A percentile compares a stretch with the other conserved stretches of the same genome.
Evolutionary conservation across 306 rosid species (phyloP).

Genomic region (Lotus japonicus): DNA sequence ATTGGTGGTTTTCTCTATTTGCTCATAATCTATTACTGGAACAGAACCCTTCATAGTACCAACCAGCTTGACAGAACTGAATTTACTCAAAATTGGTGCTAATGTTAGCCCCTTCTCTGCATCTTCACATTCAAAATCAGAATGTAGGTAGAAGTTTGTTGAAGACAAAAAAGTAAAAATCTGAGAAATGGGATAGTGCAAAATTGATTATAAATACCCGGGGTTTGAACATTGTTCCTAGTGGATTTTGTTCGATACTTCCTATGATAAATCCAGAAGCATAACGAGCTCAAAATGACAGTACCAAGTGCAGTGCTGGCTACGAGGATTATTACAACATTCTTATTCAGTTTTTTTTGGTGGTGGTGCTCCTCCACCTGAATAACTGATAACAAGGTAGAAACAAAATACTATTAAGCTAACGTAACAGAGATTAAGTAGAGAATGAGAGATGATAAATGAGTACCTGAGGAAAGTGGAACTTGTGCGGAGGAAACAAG

Average conservation of each 20-base stretch:
- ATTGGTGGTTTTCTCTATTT: constrained; percentile 58
- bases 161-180: background rate
- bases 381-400: background rate
- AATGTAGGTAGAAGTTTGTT: background rate
- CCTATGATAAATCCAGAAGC: constrained; percentile 49
- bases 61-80: constrained; percentile 44
- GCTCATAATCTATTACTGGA: constrained; percentile 60
- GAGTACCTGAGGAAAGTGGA: constrained; percentile 25
- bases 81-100: constrained; percentile 48
- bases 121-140: constrained; percentile 37
- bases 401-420: background rate
- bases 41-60: constrained; percentile 59
- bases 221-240: constrained; percentile 25
- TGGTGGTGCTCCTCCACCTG: constrained; percentile 28
- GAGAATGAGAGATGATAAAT: background rate
- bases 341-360: constrained; percentile 36
- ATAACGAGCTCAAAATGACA: constrained; percentile 26
- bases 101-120: constrained; percentile 57
- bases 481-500: background rate
- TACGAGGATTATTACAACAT: constrained; percentile 38
- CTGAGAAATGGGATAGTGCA: background rate
- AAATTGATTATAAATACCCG: constrained; percentile 20
- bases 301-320: constrained; percentile 31
- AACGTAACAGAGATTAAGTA: too few relatives aligned
- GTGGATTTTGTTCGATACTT: constrained; percentile 31